phyloP scores from a whole-genome alignment of 2,329 filamentous ascomycete genomes.

The Aschersonia sp. region DNA sequence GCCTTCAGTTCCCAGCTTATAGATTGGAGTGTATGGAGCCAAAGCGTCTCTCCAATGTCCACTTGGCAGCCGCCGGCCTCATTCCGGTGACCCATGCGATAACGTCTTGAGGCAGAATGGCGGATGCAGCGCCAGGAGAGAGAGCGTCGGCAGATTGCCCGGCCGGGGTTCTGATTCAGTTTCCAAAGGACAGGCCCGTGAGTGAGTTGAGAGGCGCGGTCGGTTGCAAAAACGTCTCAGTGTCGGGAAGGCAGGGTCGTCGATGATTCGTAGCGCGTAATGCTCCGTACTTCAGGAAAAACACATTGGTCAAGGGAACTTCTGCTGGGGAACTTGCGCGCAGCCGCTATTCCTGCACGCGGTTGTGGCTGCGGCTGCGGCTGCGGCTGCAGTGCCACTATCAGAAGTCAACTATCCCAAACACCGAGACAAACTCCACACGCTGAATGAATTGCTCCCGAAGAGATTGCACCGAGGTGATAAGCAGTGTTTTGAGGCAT shows the following conservation, averaged over 20 bases:
- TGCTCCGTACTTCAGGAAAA: no score
- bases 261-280: no score
- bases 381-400: neutral
- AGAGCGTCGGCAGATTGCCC: no score
- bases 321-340: neutral
- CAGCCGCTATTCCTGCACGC: neutral
- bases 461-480: neutral
- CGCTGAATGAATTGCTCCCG: neutral
- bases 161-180: no score
- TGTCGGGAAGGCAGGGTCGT: no score
- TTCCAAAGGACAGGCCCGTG: no score
- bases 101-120: neutral
- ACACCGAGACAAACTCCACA: neutral
- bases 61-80: neutral
- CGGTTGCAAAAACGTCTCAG: no score
- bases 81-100: neutral
- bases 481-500: neutral
- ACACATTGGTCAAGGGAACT: no score
- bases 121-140: neutral
- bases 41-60: neutral
- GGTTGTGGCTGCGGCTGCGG: neutral
- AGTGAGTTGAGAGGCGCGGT: no score
- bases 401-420: neutral
- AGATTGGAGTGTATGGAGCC: neutral
- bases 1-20: neutral